Evolutionary conservation across 176 grass and related monocot genomes (phyloP).

Genomic region (Oryza coarctata): DNA sequence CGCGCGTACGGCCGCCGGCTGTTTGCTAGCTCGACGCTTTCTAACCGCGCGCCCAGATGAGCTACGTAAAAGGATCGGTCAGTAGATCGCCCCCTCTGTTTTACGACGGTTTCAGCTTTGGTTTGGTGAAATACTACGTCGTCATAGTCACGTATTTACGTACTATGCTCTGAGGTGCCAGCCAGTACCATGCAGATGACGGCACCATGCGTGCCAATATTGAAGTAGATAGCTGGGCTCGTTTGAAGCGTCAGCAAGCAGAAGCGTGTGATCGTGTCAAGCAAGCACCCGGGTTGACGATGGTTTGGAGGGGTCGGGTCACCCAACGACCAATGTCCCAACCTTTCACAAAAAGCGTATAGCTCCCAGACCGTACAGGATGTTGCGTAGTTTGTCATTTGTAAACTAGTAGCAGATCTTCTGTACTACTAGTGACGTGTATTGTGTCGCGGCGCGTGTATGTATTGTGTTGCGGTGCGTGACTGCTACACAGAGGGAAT

Average conservation of each 20-base stretch:
- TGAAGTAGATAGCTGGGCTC: too few relatives aligned
- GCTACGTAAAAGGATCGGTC: background rate
- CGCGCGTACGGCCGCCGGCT: too few relatives aligned
- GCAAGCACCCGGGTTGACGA: background rate
- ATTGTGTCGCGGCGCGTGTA: too few relatives aligned
- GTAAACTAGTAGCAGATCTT: too few relatives aligned
- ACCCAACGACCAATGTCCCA: slow-evolving; percentile 35
- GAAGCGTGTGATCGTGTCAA: background rate
- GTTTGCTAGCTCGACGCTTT: background rate
- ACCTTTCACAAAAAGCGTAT: background rate
- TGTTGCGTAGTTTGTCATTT: background rate
- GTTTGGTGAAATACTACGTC: background rate
- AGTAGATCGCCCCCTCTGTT: background rate
- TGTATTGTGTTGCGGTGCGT: too few relatives aligned
- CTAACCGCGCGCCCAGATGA: background rate
- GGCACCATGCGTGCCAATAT: too few relatives aligned
- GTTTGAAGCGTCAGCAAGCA: background rate
- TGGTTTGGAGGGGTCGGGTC: slow-evolving; percentile 23
- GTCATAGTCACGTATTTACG: too few relatives aligned
- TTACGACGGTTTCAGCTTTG: background rate
- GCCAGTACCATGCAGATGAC: background rate
- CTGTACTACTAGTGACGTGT: too few relatives aligned
- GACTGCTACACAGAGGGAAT: too few relatives aligned
- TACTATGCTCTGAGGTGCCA: too few relatives aligned
- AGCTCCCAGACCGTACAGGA: background rate